Evolutionary conservation across 2,329 filamentous ascomycete genomes (phyloP).

Genomic region (Aureobasidium melanogenum): DNA sequence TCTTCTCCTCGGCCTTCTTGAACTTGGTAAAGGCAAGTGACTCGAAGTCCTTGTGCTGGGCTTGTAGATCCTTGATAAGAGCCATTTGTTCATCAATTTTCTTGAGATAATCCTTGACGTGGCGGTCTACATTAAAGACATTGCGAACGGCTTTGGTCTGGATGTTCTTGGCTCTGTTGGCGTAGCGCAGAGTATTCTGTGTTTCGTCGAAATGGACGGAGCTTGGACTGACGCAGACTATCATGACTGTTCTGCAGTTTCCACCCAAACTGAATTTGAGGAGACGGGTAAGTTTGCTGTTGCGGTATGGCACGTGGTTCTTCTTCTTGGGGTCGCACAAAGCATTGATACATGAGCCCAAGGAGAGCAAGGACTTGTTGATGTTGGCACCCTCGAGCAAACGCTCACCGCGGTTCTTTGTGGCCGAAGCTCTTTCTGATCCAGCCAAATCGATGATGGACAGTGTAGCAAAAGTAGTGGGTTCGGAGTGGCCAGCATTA

Average conservation of each 20-base stretch:
- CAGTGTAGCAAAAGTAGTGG: conserved; percentile 94
- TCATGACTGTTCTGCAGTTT: conserved; percentile 99
- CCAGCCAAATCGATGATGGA: conserved; percentile 97
- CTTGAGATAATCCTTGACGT: conserved; percentile 98
- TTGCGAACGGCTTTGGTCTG: conserved; percentile 99
- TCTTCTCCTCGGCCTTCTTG: conserved; percentile 81
- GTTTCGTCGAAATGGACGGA: conserved; percentile 97
- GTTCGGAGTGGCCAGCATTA: conserved; percentile 85
- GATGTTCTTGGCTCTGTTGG: conserved; percentile 97
- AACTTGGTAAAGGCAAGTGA: conserved; percentile 77
- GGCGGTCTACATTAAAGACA: conserved; percentile 96
- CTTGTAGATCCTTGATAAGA: conserved; percentile 92
- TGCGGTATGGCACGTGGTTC: conserved; percentile 93
- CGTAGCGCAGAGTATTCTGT: conserved; percentile 94
- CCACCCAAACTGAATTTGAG: conserved; percentile 95
- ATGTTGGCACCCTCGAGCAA: conserved; percentile 94
- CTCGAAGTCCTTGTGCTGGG: conserved; percentile 85
- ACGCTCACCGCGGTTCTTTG: conserved; percentile 89
- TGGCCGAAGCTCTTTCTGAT: conserved; percentile 90
- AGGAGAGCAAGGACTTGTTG: conserved; percentile 91
- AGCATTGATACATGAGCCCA: conserved; percentile 97
- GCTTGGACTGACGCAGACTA: conserved; percentile 93
- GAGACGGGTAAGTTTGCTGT: conserved; percentile 91
- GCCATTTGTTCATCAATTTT: conserved; percentile 98
- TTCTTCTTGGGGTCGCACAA: conserved; percentile 86